Conservation (phyloP, 2,329 filamentous ascomycete genomes). For the Lachnellula hyalina region DNA sequence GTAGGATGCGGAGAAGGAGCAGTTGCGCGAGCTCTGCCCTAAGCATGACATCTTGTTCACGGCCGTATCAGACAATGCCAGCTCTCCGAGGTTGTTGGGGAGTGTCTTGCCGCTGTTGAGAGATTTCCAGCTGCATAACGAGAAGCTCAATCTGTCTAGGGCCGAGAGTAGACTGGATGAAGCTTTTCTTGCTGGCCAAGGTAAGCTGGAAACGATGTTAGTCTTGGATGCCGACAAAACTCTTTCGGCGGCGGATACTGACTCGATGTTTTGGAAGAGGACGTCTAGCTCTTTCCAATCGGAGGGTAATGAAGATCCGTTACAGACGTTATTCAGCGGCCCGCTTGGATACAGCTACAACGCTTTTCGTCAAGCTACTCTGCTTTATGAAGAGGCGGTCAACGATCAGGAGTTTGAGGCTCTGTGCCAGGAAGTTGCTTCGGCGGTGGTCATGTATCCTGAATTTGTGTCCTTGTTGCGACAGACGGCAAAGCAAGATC, state of each 20-base stretch:
- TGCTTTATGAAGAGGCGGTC: conserved; percentile 46
- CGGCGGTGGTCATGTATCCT: conserved; percentile 37
- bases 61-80: background rate
- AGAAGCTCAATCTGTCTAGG: conserved; percentile 34
- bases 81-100: conserved; percentile 1
- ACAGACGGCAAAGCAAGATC: conserved; percentile 24
- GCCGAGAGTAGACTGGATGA: conserved; percentile 11
- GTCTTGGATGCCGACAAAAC: conserved; percentile 57
- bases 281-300: conserved; percentile 1
- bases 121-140: conserved; percentile 36
- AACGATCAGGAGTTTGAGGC: conserved; percentile 37
- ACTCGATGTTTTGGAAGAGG: conserved; percentile 44
- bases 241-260: conserved; percentile 45
- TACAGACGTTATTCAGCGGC: conserved; percentile 45
- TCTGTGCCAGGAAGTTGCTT: conserved; percentile 42
- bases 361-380: conserved; percentile 48
- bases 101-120: conserved; percentile 29
- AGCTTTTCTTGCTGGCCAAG: conserved; percentile 4
- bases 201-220: conserved; percentile 39
- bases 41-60: conserved; percentile 36
- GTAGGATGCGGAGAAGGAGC: conserved; percentile 39
- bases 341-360: conserved; percentile 45
- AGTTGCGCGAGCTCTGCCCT: conserved; percentile 41
- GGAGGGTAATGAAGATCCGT: conserved; percentile 18
- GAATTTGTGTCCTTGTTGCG: conserved; percentile 44